These are phyloP conservation scores for Nakaseomyces kungkrabaensis DNA, from an alignment of 1,139 yeast genomes.

Conservation along the genomic window DNA sequence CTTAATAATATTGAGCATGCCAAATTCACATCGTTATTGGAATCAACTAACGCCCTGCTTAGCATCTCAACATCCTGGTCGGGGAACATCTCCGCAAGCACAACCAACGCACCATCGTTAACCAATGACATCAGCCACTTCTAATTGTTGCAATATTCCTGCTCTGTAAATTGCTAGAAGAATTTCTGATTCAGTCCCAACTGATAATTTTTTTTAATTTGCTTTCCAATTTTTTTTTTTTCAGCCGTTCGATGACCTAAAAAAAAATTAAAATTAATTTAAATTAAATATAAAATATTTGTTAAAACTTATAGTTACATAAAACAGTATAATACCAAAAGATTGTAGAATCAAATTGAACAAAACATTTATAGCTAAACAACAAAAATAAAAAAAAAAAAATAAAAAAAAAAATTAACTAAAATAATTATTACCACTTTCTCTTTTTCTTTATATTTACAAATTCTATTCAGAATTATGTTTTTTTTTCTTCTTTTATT, in stretches of 20 bases:
- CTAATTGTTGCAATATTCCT: neutral
- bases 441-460: neutral
- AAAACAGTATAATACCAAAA: no score
- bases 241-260: no score
- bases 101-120: neutral
- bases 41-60: conserved; percentile 12
- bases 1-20: conserved; percentile 22
- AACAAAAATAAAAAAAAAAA: neutral
- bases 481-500: neutral
- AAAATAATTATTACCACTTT: neutral
- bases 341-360: neutral
- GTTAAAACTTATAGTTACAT: no score
- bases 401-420: neutral
- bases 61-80: conserved; percentile 8
- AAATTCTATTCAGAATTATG: neutral
- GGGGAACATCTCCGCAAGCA: conserved; percentile 18
- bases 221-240: no score
- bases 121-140: neutral
- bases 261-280: no score
- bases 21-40: conserved; percentile 18
- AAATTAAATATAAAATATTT: no score
- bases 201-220: no score
- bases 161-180: no score
- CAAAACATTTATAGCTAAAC: neutral
- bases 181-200: no score